Evolutionary conservation across 2,329 filamentous ascomycete genomes (phyloP), one percentile per base, ranked within the genome.

Genomic region (Diaporthe eres): DNA sequence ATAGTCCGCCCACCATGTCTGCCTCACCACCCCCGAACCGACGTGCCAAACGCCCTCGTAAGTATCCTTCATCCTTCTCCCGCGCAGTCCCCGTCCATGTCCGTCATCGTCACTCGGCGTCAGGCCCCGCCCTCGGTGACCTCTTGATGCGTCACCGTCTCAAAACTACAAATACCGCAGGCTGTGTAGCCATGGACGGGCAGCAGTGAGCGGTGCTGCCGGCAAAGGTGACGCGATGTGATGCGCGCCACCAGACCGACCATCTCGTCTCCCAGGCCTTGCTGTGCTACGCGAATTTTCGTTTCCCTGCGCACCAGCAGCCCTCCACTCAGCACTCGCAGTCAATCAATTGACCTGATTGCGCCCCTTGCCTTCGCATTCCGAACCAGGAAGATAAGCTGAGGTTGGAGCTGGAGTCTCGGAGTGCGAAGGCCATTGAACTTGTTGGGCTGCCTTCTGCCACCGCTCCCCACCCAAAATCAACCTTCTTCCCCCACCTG

Each of bases 41-140:
- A 85, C 77, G 82, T 85, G 65, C 65, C 31, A 87, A 87, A 80
- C 83, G 85, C 77, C 85, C 85, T 75, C 84, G 85, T 87, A 85
- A 83, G 84, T 80, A 39, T 19, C 15, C 31, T 31, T 31, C 31
- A 31, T 31, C 5, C 31, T 49, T 51, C 53, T 51, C 44, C 39
- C 57, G 53, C 63, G 47, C 51, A 28, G 22, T 60, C 55, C 57
- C 68, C 17, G 34, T 19, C 34, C 53, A n/a, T 55, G 39, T 47
- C 61, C 71, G 47, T 71, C 65, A 68, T 49, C 34, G 31, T 34
- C 65, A 10, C 22, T 13, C 49, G 65, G 47, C 22, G 65, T 68
- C 65, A 68, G 13, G 22, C 47, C 47, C 28, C 47, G 47, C 47
- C 6, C 31, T 39, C 17, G 31, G 65, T 53, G 47, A 68, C 49